Evolutionary conservation across 2,329 filamentous ascomycete species (phyloP), one percentile per base, ranked within the genome.

Genomic region (Aspergillus floridensis): DNA sequence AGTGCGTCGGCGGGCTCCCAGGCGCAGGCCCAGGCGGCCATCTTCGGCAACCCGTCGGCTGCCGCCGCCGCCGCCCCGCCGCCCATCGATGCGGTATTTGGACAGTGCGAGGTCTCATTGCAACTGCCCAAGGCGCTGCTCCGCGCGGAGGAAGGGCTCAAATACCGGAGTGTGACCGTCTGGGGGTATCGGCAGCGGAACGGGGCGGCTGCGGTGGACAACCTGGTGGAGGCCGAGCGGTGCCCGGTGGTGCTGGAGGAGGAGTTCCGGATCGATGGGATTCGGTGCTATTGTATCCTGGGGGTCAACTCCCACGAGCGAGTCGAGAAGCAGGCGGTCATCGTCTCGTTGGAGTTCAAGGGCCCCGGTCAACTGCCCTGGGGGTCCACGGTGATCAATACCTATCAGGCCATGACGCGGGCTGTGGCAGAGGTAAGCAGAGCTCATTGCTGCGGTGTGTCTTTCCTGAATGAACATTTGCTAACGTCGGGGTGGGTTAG

Each of bases 221-320:
- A 62, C 52, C 65, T 63, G 14, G 63, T 66, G 44, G 69, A 69
- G n/a, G 66, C 68, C 12, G 62, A 64, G 29, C 67, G 69, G 29
- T 66, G 65, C 35, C 65, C 69, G 21, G 65, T 72, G 38, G 66
- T 72, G 5, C 49, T 76, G 61, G 70, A 74, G 51, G 72, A 77
- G 58, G 73, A 76, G 58, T 77, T 77, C 59, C 68, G 70, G 2
- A 74, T 82, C 60, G 74, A 78, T 41, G 74, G 74, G 1, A 76
- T 81, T 52, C 70, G 76, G 24, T 78, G 76, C 62, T 71, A 76
- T 50, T 80, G 77, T 65, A 78, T 83, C 31, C 73, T 83, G 59
- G 81, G 81, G 1, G 79, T 83, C n/a, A 83, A 83, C 59, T 74
- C 77, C 2, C 81, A 82, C 61, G 81, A 83, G 68, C 73, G 81